A percentile compares a stretch with the other conserved stretches of the same genome.
These are phyloP conservation scores for Eutypella sp. DNA, from an alignment of 2,329 filamentous ascomycete species.

Conservation along the genomic window DNA sequence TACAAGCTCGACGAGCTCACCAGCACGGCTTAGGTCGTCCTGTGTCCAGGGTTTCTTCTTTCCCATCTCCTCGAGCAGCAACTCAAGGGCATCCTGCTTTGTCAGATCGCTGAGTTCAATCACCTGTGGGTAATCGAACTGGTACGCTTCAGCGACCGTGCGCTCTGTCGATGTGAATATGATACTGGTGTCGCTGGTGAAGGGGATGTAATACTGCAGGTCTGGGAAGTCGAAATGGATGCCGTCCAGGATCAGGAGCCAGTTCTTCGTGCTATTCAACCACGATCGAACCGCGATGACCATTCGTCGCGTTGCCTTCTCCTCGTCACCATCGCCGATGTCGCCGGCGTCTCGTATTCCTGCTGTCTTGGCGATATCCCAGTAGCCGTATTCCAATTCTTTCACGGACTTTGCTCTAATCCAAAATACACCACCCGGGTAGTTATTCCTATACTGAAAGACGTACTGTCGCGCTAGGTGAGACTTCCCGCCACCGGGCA, in stretches of 20 bases:
- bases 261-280: conserved; percentile 57
- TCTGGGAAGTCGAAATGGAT: conserved; percentile 55
- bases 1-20: conserved; percentile 59
- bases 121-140: conserved; percentile 53
- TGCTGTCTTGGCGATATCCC: conserved; percentile 58
- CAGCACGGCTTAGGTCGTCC: conserved; percentile 51
- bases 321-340: conserved; percentile 32
- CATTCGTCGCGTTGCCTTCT: conserved; percentile 39
- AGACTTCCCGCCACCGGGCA: conserved; percentile 64
- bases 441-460: conserved; percentile 53
- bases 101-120: conserved; percentile 52
- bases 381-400: conserved; percentile 58
- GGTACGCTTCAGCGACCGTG: conserved; percentile 49
- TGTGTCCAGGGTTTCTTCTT: conserved; percentile 49
- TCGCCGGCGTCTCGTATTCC: conserved; percentile 40
- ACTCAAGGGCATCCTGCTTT: conserved; percentile 51
- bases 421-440: conserved; percentile 66
- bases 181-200: conserved; percentile 56
- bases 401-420: conserved; percentile 56
- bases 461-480: conserved; percentile 65
- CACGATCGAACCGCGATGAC: conserved; percentile 55
- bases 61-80: conserved; percentile 59
- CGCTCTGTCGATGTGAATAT: conserved; percentile 65
- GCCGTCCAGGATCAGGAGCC: conserved; percentile 65
- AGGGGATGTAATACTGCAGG: conserved; percentile 59